A percentile compares a stretch with the other conserved stretches of the same genome.
Evolutionary conservation across 768 basidiomycete species (phyloP).

Genomic region (Naganishia antarctica): DNA sequence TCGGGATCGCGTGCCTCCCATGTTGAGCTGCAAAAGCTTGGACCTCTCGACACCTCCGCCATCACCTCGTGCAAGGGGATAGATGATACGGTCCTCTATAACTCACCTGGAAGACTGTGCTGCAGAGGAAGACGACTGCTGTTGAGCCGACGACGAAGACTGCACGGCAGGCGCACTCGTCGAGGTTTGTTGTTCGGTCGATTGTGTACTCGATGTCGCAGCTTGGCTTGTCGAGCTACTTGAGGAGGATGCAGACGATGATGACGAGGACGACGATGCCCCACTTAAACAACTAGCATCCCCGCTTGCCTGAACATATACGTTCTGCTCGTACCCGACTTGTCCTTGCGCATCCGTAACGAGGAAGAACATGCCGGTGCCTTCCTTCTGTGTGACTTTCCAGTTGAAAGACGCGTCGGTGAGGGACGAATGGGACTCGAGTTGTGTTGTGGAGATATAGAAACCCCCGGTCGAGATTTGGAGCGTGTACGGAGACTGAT

Average conservation of each 20-base stretch:
- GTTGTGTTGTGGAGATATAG: conserved; percentile 37
- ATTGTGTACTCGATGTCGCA: background rate
- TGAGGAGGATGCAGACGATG: background rate
- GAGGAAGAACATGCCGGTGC: conserved; percentile 39
- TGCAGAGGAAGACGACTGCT: background rate
- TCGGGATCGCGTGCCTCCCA: too few species aligned
- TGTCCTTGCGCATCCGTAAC: conserved; percentile 37
- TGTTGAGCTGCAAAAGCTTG: too few species aligned
- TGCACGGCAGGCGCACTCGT: background rate
- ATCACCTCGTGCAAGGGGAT: too few species aligned
- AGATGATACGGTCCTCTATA: too few species aligned
- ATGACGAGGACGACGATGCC: conserved; percentile 24
- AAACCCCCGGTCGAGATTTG: conserved; percentile 41
- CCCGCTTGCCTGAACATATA: conserved; percentile 32
- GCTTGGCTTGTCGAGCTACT: background rate
- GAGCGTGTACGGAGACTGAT: conserved; percentile 36
- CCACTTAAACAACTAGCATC: conserved; percentile 34
- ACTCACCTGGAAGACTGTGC: background rate
- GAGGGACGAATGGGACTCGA: conserved; percentile 32
- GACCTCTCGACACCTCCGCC: too few species aligned
- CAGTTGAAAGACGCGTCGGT: conserved; percentile 30
- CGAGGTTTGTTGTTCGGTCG: background rate
- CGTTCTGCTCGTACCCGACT: conserved; percentile 44
- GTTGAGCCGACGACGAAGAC: background rate
- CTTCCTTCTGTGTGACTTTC: conserved; percentile 35